These are phyloP conservation scores for Plasmodium blacklocki DNA, from an alignment of 169 alveolate species.

Conservation along the genomic window DNA sequence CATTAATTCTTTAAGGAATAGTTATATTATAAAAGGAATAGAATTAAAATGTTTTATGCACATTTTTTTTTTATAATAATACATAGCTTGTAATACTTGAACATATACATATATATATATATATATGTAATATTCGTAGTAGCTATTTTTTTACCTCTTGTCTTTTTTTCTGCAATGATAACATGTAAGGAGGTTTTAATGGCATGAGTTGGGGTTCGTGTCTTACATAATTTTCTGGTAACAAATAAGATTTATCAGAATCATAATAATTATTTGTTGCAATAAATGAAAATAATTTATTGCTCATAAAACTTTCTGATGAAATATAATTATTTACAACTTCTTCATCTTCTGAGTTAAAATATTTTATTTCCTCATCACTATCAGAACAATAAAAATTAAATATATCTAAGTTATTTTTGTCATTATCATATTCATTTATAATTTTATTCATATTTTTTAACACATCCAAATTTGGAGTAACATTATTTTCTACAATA, in stretches of 20 bases:
- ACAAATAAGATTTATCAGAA: constrained; percentile 69
- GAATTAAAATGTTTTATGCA: too few relatives aligned
- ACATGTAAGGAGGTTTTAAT: constrained; percentile 63
- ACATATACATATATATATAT: background rate
- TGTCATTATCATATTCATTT: background rate
- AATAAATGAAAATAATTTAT: constrained; percentile 62
- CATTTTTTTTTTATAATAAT: too few relatives aligned
- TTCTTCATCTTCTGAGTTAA: constrained; percentile 75
- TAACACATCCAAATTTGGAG: background rate
- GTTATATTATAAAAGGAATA: too few relatives aligned
- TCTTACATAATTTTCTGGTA: constrained; percentile 65
- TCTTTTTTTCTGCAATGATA: constrained; percentile 67
- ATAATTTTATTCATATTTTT: background rate
- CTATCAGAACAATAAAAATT: constrained; percentile 76
- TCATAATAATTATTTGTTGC: constrained; percentile 73
- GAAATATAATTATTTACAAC: constrained; percentile 48
- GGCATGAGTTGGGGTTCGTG: constrained; percentile 77
- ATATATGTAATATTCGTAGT: constrained; percentile 15
- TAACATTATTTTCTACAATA: background rate
- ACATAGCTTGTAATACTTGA: too few relatives aligned
- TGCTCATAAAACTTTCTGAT: constrained; percentile 36
- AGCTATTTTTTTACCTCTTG: constrained; percentile 53
- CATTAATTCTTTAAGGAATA: too few relatives aligned
- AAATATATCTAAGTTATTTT: constrained; percentile 48
- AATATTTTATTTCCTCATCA: constrained; percentile 69